Evolutionary conservation across 305 asterid species (phyloP), one percentile per base, ranked within the genome.

Genomic region (Salvia sclarea): DNA sequence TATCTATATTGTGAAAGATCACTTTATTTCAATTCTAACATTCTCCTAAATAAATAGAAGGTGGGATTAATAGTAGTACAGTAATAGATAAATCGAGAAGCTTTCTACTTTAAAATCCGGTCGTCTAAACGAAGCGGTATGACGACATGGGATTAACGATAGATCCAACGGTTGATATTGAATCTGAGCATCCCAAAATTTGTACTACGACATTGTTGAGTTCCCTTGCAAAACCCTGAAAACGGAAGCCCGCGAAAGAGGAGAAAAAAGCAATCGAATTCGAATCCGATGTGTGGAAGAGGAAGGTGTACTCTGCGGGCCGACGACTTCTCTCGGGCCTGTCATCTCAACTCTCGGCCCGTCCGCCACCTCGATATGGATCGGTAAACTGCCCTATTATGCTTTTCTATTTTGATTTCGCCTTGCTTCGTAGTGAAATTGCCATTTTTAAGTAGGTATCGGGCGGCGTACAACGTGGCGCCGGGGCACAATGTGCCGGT

Each of bases 271-370:
- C 17, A 33, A 24, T 43, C 45, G n/a, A n/a, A n/a, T n/a, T n/a
- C n/a, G n/a, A n/a, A n/a, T n/a, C n/a, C n/a, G 31, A 92, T 92
- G 98, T 92, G 98, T 59, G 98, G 98, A 75, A 83, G 98, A 72
- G 85, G 82, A 41, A 85, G 98, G 25, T 90, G 94, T 73, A 81
- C 94, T 65, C 80, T 88, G 71, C 79, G 96, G 81, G 37, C 92
- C 68, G 95, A 88, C 20, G 96, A 77, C 69, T 65, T 77, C 30
- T 21, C 75, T 30, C 84, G 92, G 79, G 96, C 98, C 59, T 85
- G 84, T 80, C 74, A 85, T 71, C 86, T 86, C 79, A 77, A 71
- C 77, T 77, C 81, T 65, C 94, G 91, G 40, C 83, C 83, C 64
- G 44, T 83, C 21, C 94, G 94, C 10, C 90, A 81, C 72, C 55